phyloP scores from a whole-genome alignment of 495 filamentous ascomycete genomes.

The Hyaloscypha finlandica region DNA sequence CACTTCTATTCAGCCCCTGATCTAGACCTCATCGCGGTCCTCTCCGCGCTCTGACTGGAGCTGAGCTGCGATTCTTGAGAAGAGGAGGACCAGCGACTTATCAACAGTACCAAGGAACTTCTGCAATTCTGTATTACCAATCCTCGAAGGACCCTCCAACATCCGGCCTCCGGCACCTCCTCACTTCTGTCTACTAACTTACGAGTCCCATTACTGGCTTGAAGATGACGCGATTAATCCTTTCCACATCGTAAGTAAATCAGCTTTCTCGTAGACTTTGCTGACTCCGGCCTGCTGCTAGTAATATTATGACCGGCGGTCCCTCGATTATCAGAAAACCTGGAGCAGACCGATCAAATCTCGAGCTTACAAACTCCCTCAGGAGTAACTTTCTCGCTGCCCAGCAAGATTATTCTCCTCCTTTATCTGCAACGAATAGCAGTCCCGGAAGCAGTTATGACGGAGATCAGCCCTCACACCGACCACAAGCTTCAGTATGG shows the following conservation, averaged over 20 bases:
- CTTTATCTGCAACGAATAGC: constrained; percentile 31
- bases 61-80: not conserved
- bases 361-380: constrained; percentile 84
- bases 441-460: constrained; percentile 20
- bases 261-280: not conserved
- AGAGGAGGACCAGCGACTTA: not conserved
- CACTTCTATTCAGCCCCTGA: not conserved
- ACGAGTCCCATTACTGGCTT: not conserved
- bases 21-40: not conserved
- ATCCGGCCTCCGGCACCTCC: not conserved
- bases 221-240: constrained; percentile 76
- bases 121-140: constrained; percentile 1
- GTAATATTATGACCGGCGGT: constrained; percentile 81
- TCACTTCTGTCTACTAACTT: constrained; percentile 9
- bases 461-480: constrained; percentile 30
- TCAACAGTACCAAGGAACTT: not conserved
- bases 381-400: constrained; percentile 75
- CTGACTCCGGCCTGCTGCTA: constrained; percentile 36
- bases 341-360: constrained; percentile 75
- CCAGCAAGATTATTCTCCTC: constrained; percentile 57
- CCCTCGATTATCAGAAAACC: constrained; percentile 79
- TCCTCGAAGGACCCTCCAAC: not conserved
- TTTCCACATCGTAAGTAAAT: constrained; percentile 75
- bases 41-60: not conserved
- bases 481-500: constrained; percentile 55